Base-by-base conservation (phyloP, 2,329 filamentous ascomycete species). In the Clonostachys chloroleuca region DNA sequence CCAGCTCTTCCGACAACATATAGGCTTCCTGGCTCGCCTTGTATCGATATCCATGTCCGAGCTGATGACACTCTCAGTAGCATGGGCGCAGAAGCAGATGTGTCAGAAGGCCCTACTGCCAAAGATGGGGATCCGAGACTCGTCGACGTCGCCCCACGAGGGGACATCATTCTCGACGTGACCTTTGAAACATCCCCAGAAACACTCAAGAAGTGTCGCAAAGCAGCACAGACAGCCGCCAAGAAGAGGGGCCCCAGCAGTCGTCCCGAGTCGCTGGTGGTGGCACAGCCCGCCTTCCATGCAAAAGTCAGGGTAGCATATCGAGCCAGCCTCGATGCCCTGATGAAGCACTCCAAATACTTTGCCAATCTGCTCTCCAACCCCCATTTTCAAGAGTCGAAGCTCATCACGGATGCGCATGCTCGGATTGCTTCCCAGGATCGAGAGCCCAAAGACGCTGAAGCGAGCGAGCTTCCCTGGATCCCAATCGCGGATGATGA, bases 401-500 rank as follows among this genome's bases (percentile, higher is more conserved):
- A 73, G 43, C 61, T 73, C 35, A 70, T 90, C 39, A 64, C 72
- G 12, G 68, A 70, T 4, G 67, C 70, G 6, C 74, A 86, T 40
- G 69, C 67, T 6, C 62, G 65, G 5, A 70, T 90, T 14, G 64
- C 67, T 4, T 56, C 73, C 9, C 60, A 65, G 20, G 71, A 76
- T 45, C 56, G 77, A 24, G 69, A 68, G 40, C 71, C 82, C 2
- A 66, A 64, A 14, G 72, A 80, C 41, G 72, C 75, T 3, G 70
- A 73, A 10, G 55, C 67, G 9, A 53, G 62, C 2, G 73, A 80
- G 34, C 71, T 91, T n/a, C 86, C 87, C 3, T 72, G 74, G 59
- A 73, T 91, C 46, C 56, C 67, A 40, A 84, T 91, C 56, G 68
- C 75, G 3, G 83, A 90, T 56, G 79, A 89, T 50, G 87, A 89